Evolutionary conservation across 2,329 filamentous ascomycete species (phyloP).

Genomic region (Alternaria infectoria): DNA sequence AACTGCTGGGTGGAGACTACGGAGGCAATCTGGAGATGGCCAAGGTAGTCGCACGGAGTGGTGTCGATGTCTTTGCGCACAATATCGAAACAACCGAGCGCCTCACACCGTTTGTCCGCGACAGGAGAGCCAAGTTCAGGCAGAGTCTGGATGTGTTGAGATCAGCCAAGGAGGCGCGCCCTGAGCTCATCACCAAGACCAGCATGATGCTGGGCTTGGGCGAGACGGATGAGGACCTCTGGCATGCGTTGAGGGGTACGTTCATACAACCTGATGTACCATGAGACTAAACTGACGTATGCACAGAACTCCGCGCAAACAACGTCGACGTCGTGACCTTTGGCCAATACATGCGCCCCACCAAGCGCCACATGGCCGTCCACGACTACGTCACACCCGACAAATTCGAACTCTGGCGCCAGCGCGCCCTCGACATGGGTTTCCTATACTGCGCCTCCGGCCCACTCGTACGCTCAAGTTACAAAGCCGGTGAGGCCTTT

Average conservation of each 20-base stretch:
- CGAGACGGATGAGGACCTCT: slow-evolving; percentile 86
- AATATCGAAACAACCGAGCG: slow-evolving; percentile 96
- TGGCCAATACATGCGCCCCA: slow-evolving; percentile 99
- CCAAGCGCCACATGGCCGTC: slow-evolving; percentile 96
- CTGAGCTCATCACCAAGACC: slow-evolving; percentile 93
- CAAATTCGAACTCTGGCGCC: slow-evolving; percentile 88
- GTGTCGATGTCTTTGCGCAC: slow-evolving; percentile 94
- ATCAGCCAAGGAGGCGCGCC: slow-evolving; percentile 78
- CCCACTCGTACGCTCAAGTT: slow-evolving; percentile 89
- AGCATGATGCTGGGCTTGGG: slow-evolving; percentile 96
- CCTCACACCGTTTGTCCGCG: slow-evolving; percentile 86
- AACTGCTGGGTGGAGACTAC: slow-evolving; percentile 88
- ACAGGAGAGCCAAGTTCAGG: slow-evolving; percentile 86
- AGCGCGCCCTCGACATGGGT: slow-evolving; percentile 89
- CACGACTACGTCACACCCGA: slow-evolving; percentile 93
- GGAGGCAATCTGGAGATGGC: slow-evolving; percentile 87
- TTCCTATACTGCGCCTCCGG: slow-evolving; percentile 97
- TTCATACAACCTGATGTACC: background rate
- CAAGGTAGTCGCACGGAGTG: slow-evolving; percentile 79
- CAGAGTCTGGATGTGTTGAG: slow-evolving; percentile 82
- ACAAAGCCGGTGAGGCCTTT: slow-evolving; percentile 98
- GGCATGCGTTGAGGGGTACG: slow-evolving; percentile 73
- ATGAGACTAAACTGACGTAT: slow-evolving; percentile 2
- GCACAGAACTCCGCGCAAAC: slow-evolving; percentile 73
- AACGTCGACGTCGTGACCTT: slow-evolving; percentile 96